Evolutionary conservation across 805 yeast genomes (phyloP), one percentile per base, ranked within the genome.

Genomic region (Myxozyma sirexii): DNA sequence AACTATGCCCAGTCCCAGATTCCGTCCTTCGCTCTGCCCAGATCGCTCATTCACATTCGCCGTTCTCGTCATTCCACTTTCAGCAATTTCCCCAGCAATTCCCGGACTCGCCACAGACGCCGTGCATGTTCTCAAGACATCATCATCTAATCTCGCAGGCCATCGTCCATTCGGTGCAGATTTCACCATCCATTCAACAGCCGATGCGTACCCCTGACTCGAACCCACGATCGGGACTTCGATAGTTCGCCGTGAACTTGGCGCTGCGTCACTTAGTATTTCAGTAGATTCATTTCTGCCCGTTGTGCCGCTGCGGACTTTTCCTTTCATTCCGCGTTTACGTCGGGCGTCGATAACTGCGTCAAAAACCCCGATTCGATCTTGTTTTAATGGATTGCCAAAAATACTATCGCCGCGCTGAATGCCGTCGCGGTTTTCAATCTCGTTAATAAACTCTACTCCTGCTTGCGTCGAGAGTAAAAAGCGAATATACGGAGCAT

Each of bases 381-480:
- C 52, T 10, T 35, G 26, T 4, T 29, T 21, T 7, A 27, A 8
- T 23, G 37, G 17, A 10, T n/a, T 15, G 26, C n/a, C 38, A 12
- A 42, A 26, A 4, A 23, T 26, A 23, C 13, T 23, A 10, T 44
- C 24, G 15, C 35, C 42, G 4, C 17, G 33, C 15, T 23, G 29
- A 15, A 6, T 6, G 15, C 12, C 2, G 39, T 10, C 17, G 19
- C 29, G 33, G 44, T 54, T 37, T 31, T 45, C 63, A 19, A 51
- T 54, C 12, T 54, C 66, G 42, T 62, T 46, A 17, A 64, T 38
- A 41, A 64, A 64, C 47, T 64, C 67, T 6, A 47, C n/a, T n/a
- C 67, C 60, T 10, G 63, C 59, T 35, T 64, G 67, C n/a, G 65
- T 57, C 4, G 54, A 33, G 19, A 56, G 41, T 15, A 64, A 46